These are phyloP conservation scores for Rutstroemia sydowiana DNA, from an alignment of 2,329 filamentous ascomycete species.

Conservation along the genomic window DNA sequence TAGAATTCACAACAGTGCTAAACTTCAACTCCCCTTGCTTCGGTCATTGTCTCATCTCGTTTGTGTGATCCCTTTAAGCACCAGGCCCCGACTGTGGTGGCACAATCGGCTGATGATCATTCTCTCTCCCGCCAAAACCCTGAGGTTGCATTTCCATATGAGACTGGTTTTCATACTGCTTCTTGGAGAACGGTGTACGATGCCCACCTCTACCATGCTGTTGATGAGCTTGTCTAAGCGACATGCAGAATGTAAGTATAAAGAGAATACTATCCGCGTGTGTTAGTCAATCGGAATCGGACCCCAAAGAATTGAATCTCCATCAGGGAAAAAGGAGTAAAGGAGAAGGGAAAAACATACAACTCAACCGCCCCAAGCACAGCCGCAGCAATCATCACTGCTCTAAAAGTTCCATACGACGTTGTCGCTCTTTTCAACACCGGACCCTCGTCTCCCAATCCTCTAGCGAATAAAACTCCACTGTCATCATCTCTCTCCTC, in stretches of 20 bases:
- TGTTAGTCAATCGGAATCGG: too few relatives aligned
- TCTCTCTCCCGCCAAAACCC: not conserved
- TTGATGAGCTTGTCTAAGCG: not conserved
- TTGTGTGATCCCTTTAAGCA: too few relatives aligned
- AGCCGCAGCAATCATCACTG: not conserved
- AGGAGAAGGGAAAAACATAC: not conserved
- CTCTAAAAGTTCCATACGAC: not conserved
- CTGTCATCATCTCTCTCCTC: not conserved
- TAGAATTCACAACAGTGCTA: too few relatives aligned
- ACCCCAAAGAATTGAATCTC: too few relatives aligned
- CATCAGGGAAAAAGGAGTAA: not conserved
- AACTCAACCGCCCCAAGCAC: slow-evolving; percentile 7
- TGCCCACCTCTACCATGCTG: not conserved
- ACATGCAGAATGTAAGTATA: slow-evolving; percentile 1
- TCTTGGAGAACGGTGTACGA: not conserved
- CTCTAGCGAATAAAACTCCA: too few relatives aligned
- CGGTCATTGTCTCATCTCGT: too few relatives aligned
- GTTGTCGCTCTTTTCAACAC: not conserved
- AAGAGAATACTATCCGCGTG: not conserved
- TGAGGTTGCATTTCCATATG: slow-evolving; percentile 5
- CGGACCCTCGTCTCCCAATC: too few relatives aligned
- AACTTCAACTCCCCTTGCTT: too few relatives aligned
- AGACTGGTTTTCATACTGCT: not conserved
- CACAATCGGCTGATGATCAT: not conserved
- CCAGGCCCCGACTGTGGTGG: too few relatives aligned